Evolutionary conservation across 2,329 filamentous ascomycete genomes (phyloP).

Genomic region (Sporothrix globosa): DNA sequence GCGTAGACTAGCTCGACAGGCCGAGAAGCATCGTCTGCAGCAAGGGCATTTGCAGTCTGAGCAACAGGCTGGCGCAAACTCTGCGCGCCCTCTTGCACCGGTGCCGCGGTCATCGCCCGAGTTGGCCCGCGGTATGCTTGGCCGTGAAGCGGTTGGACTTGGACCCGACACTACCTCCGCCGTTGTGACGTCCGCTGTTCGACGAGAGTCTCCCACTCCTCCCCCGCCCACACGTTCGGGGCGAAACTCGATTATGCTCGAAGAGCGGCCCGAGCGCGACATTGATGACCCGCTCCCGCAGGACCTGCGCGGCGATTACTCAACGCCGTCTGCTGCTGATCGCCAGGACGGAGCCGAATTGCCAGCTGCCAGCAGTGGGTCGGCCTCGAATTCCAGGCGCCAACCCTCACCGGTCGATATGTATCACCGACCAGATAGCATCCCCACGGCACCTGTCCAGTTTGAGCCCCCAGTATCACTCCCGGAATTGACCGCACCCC

Average conservation of each 20-base stretch:
- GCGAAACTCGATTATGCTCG: not conserved
- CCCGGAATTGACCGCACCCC: slow-evolving; percentile 27
- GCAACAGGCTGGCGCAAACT: not conserved
- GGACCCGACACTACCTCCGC: slow-evolving; percentile 59
- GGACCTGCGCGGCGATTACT: not conserved
- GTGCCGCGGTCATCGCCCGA: slow-evolving; percentile 44
- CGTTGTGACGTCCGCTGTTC: slow-evolving; percentile 60
- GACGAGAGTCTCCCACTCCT: slow-evolving; percentile 43
- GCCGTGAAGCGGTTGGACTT: slow-evolving; percentile 60
- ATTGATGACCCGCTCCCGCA: slow-evolving; percentile 23
- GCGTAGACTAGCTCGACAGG: slow-evolving; percentile 65
- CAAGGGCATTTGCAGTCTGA: slow-evolving; percentile 41
- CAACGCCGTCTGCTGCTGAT: slow-evolving; percentile 18
- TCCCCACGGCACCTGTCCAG: slow-evolving; percentile 44
- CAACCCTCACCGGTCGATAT: slow-evolving; percentile 38
- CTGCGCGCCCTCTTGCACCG: not conserved
- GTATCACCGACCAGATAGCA: slow-evolving; percentile 56
- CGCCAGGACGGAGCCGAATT: not conserved
- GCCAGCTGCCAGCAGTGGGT: not conserved
- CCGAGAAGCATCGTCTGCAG: slow-evolving; percentile 46
- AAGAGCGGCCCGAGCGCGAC: not conserved
- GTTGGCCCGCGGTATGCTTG: slow-evolving; percentile 63
- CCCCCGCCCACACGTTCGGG: not conserved
- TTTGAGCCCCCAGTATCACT: slow-evolving; percentile 3
- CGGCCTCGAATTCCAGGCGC: slow-evolving; percentile 20